These are phyloP conservation scores for Chrysophaeum taylorii DNA, from an alignment of 352 stramenopile genomes.

Conservation along the genomic window DNA sequence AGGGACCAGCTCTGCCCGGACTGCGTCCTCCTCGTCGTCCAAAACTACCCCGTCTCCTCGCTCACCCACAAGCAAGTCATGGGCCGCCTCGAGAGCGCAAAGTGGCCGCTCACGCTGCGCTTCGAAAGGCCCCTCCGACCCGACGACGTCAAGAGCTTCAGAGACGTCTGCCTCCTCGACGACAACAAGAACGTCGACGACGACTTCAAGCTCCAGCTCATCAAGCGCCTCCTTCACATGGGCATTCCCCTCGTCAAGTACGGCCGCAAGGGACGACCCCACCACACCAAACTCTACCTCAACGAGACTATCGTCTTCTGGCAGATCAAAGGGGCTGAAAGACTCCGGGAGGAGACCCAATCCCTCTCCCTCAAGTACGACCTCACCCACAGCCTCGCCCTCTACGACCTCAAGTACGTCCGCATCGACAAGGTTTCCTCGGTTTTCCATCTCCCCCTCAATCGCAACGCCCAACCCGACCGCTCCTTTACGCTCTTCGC, in stretches of 20 bases:
- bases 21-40: not conserved
- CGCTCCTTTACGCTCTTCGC: slow-evolving; percentile 23
- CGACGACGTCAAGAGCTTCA: not conserved
- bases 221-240: slow-evolving; percentile 3
- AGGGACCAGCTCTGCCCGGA: no score
- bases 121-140: not conserved
- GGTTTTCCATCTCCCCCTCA: not conserved
- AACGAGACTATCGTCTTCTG: slow-evolving; percentile 6
- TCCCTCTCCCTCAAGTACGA: slow-evolving; percentile 19
- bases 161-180: not conserved
- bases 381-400: slow-evolving; percentile 18
- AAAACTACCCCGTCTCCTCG: slow-evolving; percentile 2
- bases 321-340: slow-evolving; percentile 10
- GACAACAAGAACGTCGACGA: not conserved
- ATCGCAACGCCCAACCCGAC: not conserved
- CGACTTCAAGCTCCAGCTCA: slow-evolving; percentile 3
- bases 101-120: not conserved
- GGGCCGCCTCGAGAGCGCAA: not conserved
- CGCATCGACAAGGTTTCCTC: not conserved
- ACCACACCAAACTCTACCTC: slow-evolving; percentile 3
- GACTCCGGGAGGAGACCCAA: slow-evolving; percentile 18
- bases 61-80: not conserved
- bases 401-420: slow-evolving; percentile 26
- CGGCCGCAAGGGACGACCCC: not conserved
- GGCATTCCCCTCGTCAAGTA: not conserved